A percentile compares a stretch with the other conserved stretches of the same genome.
phyloP scores from a whole-genome alignment of 202 grass and related monocot species.

The Elaeis oleifera region DNA sequence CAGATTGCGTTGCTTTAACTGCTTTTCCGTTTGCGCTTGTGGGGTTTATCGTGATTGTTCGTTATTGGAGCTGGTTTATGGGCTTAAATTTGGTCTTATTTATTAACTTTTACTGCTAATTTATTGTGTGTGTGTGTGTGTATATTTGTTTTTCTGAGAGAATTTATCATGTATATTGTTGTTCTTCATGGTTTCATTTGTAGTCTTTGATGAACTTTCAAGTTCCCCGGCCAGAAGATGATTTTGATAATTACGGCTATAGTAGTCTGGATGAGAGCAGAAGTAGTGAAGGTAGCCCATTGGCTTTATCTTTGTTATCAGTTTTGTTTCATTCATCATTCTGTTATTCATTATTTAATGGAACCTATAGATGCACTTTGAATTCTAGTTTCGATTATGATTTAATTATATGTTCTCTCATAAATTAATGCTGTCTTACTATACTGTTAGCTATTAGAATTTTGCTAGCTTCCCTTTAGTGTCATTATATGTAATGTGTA shows the following conservation, averaged over 20 bases:
- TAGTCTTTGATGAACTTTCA: constrained; percentile 92
- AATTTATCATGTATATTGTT: constrained; percentile 18
- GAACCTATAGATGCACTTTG: constrained; percentile 1
- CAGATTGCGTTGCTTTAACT: too few relatives aligned
- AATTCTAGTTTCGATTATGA: neutral
- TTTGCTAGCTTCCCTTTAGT: too few relatives aligned
- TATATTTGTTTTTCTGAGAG: too few relatives aligned
- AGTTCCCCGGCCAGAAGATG: constrained; percentile 64
- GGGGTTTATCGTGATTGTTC: too few relatives aligned
- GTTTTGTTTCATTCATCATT: constrained; percentile 20
- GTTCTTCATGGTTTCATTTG: constrained; percentile 29
- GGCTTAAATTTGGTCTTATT: too few relatives aligned
- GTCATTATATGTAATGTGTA: too few relatives aligned
- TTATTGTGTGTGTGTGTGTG: neutral
- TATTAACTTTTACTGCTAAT: neutral
- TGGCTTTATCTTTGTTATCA: constrained; percentile 12
- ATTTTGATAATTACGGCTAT: constrained; percentile 50
- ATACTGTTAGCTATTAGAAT: too few relatives aligned
- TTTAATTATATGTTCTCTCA: constrained; percentile 2
- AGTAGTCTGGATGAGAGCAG: constrained; percentile 68
- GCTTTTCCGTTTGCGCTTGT: too few relatives aligned
- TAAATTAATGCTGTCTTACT: neutral
- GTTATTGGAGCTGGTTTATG: too few relatives aligned
- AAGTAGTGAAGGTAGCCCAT: constrained; percentile 45
- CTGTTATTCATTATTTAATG: neutral